These are phyloP conservation scores for Chaetomiaceae sp. DNA, from an alignment of 2,329 filamentous ascomycete species.

Conservation along the genomic window DNA sequence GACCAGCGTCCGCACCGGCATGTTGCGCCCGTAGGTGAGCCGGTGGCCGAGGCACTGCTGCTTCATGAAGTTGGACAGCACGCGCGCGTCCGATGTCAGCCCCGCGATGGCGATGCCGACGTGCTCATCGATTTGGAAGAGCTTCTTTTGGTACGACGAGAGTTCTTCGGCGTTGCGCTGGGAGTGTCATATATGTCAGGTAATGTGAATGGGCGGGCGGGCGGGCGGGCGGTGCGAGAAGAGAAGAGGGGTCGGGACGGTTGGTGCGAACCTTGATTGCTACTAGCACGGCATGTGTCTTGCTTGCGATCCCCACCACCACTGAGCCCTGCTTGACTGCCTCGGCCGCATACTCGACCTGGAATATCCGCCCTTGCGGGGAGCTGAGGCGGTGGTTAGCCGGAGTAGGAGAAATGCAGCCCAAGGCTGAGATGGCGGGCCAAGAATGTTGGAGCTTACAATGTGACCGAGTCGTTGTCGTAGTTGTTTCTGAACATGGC, in stretches of 20 bases:
- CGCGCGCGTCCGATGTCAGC: conserved; percentile 93
- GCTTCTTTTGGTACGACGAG: conserved; percentile 99
- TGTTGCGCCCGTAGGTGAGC: conserved; percentile 90
- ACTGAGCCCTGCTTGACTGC: conserved; percentile 99
- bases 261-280: conserved; percentile 75
- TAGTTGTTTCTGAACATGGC: conserved; percentile 99
- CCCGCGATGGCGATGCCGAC: conserved; percentile 93
- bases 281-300: conserved; percentile 93
- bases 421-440: conserved; percentile 17
- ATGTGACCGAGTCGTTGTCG: conserved; percentile 99
- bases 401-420: not conserved
- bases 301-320: conserved; percentile 94
- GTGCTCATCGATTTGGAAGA: conserved; percentile 94
- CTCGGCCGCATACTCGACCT: conserved; percentile 98
- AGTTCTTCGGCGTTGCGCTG: conserved; percentile 98
- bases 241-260: conserved; percentile 1
- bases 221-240: too few relatives aligned
- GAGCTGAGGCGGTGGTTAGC: conserved; percentile 57
- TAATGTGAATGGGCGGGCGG: too few relatives aligned
- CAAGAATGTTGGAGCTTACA: conserved; percentile 60
- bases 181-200: too few relatives aligned
- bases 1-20: conserved; percentile 85
- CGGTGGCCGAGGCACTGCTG: conserved; percentile 95
- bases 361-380: conserved; percentile 97
- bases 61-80: conserved; percentile 99